Base-by-base conservation (phyloP, 108 stramenopile species). In the Craspedostauros australis region DNA sequence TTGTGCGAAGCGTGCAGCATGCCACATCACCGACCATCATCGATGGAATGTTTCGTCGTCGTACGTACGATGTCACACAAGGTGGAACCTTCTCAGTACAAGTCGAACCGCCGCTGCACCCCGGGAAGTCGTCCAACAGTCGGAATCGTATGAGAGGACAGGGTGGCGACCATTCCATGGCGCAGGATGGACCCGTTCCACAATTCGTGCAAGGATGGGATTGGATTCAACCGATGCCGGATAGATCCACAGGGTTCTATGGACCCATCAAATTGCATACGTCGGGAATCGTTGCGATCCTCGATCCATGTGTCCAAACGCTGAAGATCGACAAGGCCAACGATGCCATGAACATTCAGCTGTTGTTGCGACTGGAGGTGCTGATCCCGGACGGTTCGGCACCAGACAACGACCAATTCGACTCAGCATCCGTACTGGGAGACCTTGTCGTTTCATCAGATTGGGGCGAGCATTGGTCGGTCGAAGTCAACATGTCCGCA, bases 131-230 rank as follows among this genome's bases (percentile, higher is more conserved):
- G 2, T 24, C 29, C 1, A 38, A 61, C 23, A n/a, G n/a, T n/a
- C n/a, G n/a, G n/a, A n/a, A n/a, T n/a, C n/a, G n/a, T n/a, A 8
- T 43, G 11, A 18, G 32, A 20, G 60, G 64, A 22, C 74, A 76
- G 50, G 78, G 78, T 21, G 78, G 74, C 5, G 62, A 75, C 46
- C 78, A 80, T 54, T 31, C 53, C 30, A 16, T 80, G 2, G 74
- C 78, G 9, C 28, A 68, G 46, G 57, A 74, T 25, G 72, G 68
- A 8, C 54, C 68, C 2, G 66, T 68, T 28, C 50, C 64, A 42
- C 79, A 80, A 54, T 80, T 63, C 34, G 54, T 51, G 18, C 57
- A 39, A 1, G 79, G 79, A 6, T 80, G 75, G 75, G 75, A 80
- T 66, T 80, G 78, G 78, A 65, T 68, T 25, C 63, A 57, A 18